These are phyloP conservation scores for Tilletia horrida DNA, from an alignment of 1,284 basidiomycete genomes.

Conservation along the genomic window DNA sequence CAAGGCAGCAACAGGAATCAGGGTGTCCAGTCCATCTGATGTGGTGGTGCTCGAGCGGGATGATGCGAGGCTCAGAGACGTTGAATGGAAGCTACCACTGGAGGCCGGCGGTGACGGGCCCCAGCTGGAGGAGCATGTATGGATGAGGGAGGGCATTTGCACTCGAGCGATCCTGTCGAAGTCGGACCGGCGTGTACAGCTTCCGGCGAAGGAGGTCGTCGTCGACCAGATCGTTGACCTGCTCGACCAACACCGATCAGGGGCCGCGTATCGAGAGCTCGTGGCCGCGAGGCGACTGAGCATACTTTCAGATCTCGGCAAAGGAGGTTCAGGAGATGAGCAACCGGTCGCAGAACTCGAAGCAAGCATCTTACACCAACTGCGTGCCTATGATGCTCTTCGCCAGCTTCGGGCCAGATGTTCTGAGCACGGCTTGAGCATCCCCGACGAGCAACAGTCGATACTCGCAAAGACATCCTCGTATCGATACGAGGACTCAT, in stretches of 20 bases:
- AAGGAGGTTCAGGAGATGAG: slow-evolving; percentile 18
- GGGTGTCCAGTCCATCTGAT: slow-evolving; percentile 51
- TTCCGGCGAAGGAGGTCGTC: slow-evolving; percentile 19
- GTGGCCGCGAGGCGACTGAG: slow-evolving; percentile 27
- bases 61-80: slow-evolving; percentile 22
- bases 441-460: not conserved
- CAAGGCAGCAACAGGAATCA: slow-evolving; percentile 40
- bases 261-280: slow-evolving; percentile 35
- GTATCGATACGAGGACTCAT: not conserved
- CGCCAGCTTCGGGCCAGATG: not conserved
- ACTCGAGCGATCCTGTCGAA: not conserved
- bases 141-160: slow-evolving; percentile 11
- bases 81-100: slow-evolving; percentile 28
- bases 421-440: not conserved
- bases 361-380: slow-evolving; percentile 27
- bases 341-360: slow-evolving; percentile 32
- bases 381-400: slow-evolving; percentile 25
- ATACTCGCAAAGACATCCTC: not conserved
- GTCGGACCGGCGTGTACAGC: not conserved
- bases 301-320: slow-evolving; percentile 12
- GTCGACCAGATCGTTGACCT: slow-evolving; percentile 23
- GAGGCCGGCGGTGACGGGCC: slow-evolving; percentile 10
- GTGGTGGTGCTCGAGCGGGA: slow-evolving; percentile 36
- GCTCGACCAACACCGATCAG: slow-evolving; percentile 27
- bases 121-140: not conserved